Evolutionary conservation across 2,329 filamentous ascomycete genomes (phyloP).

Genomic region (Microascus cirrosus): DNA sequence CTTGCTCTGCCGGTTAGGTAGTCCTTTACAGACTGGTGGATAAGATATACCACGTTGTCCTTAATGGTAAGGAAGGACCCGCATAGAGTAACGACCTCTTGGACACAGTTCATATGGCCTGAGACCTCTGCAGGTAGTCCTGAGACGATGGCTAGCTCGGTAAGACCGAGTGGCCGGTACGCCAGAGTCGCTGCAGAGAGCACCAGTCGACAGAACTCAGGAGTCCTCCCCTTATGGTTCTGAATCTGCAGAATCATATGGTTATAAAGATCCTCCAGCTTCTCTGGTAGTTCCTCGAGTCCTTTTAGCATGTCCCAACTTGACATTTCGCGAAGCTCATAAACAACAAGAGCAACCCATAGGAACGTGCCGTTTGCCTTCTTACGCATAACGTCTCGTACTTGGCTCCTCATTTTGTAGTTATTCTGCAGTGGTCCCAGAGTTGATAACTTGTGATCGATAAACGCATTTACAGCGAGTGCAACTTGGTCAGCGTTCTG

Average conservation of each 20-base stretch:
- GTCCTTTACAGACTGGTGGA: slow-evolving; percentile 33
- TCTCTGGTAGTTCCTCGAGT: slow-evolving; percentile 18
- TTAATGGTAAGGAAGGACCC: slow-evolving; percentile 23
- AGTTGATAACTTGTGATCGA: slow-evolving; percentile 17
- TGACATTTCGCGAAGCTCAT: neutral
- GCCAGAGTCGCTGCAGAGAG: slow-evolving; percentile 17
- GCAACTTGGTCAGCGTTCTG: slow-evolving; percentile 21
- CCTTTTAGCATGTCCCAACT: slow-evolving; percentile 7
- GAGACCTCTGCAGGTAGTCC: slow-evolving; percentile 7
- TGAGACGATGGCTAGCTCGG: slow-evolving; percentile 18
- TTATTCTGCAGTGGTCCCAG: slow-evolving; percentile 9
- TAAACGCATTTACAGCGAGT: slow-evolving; percentile 20
- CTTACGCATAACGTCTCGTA: slow-evolving; percentile 9
- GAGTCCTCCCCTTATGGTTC: slow-evolving; percentile 12
- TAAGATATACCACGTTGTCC: slow-evolving; percentile 19
- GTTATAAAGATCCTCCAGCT: slow-evolving; percentile 23
- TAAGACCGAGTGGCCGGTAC: slow-evolving; percentile 23
- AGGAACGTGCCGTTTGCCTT: slow-evolving; percentile 27
- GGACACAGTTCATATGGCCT: slow-evolving; percentile 8
- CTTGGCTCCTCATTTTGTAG: neutral
- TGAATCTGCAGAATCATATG: slow-evolving; percentile 23
- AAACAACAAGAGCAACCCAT: slow-evolving; percentile 19
- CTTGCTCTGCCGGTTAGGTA: slow-evolving; percentile 15
- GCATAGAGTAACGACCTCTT: slow-evolving; percentile 20
- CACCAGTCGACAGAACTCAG: slow-evolving; percentile 18